Evolutionary conservation across 2,329 filamentous ascomycete species (phyloP).

Genomic region (Aspergillus aculeatinus): DNA sequence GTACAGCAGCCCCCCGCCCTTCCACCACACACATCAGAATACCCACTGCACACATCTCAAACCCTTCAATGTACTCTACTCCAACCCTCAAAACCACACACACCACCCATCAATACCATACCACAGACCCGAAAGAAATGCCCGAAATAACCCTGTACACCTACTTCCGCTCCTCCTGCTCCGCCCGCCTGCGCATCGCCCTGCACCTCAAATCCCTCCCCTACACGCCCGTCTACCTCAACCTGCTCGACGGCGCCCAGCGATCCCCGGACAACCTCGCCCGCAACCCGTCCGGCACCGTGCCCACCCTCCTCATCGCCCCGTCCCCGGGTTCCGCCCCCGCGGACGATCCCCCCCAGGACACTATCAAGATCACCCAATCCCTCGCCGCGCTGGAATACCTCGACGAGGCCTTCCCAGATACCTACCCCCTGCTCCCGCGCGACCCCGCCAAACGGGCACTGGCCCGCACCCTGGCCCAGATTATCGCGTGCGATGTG

Average conservation of each 20-base stretch:
- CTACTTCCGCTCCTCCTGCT: slow-evolving; percentile 64
- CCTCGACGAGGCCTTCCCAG: slow-evolving; percentile 56
- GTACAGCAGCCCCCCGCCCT: too few species aligned
- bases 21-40: too few species aligned
- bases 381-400: slow-evolving; percentile 63
- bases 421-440: slow-evolving; percentile 51
- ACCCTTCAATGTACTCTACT: too few species aligned
- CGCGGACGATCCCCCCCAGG: slow-evolving; percentile 6
- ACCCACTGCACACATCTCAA: too few species aligned
- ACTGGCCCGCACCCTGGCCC: slow-evolving; percentile 52
- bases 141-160: slow-evolving; percentile 50
- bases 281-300: slow-evolving; percentile 55
- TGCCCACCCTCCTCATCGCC: slow-evolving; percentile 54
- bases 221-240: slow-evolving; percentile 50
- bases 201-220: slow-evolving; percentile 56
- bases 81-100: neutral
- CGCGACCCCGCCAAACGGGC: slow-evolving; percentile 48
- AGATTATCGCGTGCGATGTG: slow-evolving; percentile 57
- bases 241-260: slow-evolving; percentile 58
- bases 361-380: slow-evolving; percentile 50
- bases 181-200: slow-evolving; percentile 61
- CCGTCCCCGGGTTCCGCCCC: slow-evolving; percentile 12
- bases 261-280: slow-evolving; percentile 44
- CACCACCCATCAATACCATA: neutral
- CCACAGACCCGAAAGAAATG: slow-evolving; percentile 14